Evolutionary conservation across 2,329 filamentous ascomycete genomes (phyloP).

Genomic region (Didymella glomerata): DNA sequence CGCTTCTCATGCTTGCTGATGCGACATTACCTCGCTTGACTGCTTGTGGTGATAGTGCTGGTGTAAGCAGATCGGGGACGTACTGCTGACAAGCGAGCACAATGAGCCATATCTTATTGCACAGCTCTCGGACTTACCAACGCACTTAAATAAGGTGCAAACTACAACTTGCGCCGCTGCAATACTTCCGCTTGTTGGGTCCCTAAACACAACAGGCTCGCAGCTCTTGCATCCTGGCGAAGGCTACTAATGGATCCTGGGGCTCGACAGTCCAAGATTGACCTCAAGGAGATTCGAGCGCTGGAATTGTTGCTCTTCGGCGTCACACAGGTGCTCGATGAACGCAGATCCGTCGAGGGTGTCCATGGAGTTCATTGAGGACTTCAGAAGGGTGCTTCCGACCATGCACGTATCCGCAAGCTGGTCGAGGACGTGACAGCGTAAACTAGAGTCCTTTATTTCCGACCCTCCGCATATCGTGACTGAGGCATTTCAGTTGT

Average conservation of each 20-base stretch:
- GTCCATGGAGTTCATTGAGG: background rate
- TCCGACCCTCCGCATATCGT: slow-evolving; percentile 1
- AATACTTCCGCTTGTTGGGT: background rate
- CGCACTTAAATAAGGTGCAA: background rate
- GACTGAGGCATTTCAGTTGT: background rate
- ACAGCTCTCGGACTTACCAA: background rate
- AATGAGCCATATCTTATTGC: background rate
- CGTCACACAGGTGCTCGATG: background rate
- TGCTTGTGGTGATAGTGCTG: slow-evolving; percentile 8
- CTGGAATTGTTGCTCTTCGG: background rate
- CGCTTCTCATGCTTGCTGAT: background rate
- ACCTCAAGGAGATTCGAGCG: background rate
- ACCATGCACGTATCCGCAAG: background rate
- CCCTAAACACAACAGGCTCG: background rate
- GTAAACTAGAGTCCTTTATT: background rate
- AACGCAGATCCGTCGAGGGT: background rate
- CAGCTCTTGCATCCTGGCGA: background rate
- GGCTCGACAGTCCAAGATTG: background rate
- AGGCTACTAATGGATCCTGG: background rate
- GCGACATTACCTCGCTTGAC: slow-evolving; percentile 10
- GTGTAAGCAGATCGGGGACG: slow-evolving; percentile 4
- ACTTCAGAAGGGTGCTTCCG: background rate
- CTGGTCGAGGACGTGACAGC: background rate
- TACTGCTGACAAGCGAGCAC: background rate
- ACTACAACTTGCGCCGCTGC: background rate